These are phyloP conservation scores for Taphrina confusa DNA, from an alignment of 1,139 yeast genomes.

Conservation along the genomic window DNA sequence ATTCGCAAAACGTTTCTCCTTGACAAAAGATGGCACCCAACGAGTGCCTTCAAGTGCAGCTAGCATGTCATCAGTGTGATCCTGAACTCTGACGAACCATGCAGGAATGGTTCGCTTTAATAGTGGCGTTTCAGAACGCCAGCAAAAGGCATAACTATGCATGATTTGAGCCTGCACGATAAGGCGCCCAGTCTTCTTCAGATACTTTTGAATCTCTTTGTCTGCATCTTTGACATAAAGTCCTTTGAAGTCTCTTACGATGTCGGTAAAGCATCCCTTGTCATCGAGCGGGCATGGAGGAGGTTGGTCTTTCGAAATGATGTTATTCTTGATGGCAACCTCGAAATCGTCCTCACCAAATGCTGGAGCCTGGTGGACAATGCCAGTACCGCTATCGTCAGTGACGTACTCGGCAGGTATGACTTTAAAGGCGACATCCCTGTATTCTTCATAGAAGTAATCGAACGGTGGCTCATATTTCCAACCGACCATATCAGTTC, in stretches of 20 bases:
- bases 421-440: constrained; percentile 78
- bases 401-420: constrained; percentile 82
- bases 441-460: constrained; percentile 73
- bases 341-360: constrained; percentile 98
- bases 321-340: constrained; percentile 73
- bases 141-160: constrained; percentile 98
- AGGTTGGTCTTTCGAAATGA: constrained; percentile 63
- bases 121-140: constrained; percentile 99
- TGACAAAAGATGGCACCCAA: constrained; percentile 91
- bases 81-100: constrained; percentile 92
- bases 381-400: constrained; percentile 96
- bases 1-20: constrained; percentile 92
- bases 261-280: constrained; percentile 74
- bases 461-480: constrained; percentile 81
- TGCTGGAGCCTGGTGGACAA: constrained; percentile 97
- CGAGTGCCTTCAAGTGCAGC: constrained; percentile 78
- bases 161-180: constrained; percentile 77
- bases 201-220: constrained; percentile 77
- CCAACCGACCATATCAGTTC: constrained; percentile 74
- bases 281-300: constrained; percentile 97
- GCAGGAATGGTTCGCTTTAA: constrained; percentile 96
- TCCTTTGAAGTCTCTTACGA: constrained; percentile 75
- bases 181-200: constrained; percentile 75
- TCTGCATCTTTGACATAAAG: constrained; percentile 95
- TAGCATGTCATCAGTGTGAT: constrained; percentile 85